These are phyloP conservation scores for Parachaetomium inaequale DNA, from an alignment of 495 filamentous ascomycete species.

Conservation along the genomic window DNA sequence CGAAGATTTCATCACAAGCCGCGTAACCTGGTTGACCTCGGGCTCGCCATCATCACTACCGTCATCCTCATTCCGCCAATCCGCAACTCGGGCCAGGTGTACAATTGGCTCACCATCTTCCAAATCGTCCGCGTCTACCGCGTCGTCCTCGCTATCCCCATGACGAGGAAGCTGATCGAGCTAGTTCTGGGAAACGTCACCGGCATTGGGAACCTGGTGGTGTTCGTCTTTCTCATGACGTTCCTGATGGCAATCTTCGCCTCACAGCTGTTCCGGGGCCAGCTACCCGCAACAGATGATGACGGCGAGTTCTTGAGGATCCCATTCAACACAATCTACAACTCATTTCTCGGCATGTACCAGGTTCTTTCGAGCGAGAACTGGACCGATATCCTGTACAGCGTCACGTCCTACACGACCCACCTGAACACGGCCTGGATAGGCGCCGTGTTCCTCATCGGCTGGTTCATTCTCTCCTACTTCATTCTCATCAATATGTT, in stretches of 20 bases:
- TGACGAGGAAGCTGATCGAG: constrained; percentile 79
- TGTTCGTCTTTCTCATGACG: constrained; percentile 94
- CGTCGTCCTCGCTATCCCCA: constrained; percentile 80
- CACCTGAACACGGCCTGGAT: constrained; percentile 78
- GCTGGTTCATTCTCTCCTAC: constrained; percentile 93
- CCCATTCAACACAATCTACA: constrained; percentile 87
- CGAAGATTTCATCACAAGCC: constrained; percentile 67
- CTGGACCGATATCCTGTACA: constrained; percentile 88
- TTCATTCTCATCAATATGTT: constrained; percentile 99
- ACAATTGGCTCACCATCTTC: constrained; percentile 88
- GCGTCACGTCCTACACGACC: constrained; percentile 64
- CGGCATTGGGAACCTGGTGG: constrained; percentile 88
- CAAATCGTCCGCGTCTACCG: constrained; percentile 92
- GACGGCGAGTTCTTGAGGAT: constrained; percentile 56
- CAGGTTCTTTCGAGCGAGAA: constrained; percentile 96
- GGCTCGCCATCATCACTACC: constrained; percentile 72
- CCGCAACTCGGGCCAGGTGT: constrained; percentile 67
- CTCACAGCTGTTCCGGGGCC: constrained; percentile 85
- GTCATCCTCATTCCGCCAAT: constrained; percentile 85
- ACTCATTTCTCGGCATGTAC: constrained; percentile 97
- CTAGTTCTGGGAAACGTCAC: constrained; percentile 87
- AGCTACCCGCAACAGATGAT: constrained; percentile 61
- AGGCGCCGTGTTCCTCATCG: constrained; percentile 83
- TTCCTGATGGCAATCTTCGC: constrained; percentile 93
- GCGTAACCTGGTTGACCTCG: constrained; percentile 75